Percentiles rank a stretch among this genome's conserved stretches.
phyloP scores from a whole-genome alignment of 208 protist genomes.

The Crithidia mellificae region DNA sequence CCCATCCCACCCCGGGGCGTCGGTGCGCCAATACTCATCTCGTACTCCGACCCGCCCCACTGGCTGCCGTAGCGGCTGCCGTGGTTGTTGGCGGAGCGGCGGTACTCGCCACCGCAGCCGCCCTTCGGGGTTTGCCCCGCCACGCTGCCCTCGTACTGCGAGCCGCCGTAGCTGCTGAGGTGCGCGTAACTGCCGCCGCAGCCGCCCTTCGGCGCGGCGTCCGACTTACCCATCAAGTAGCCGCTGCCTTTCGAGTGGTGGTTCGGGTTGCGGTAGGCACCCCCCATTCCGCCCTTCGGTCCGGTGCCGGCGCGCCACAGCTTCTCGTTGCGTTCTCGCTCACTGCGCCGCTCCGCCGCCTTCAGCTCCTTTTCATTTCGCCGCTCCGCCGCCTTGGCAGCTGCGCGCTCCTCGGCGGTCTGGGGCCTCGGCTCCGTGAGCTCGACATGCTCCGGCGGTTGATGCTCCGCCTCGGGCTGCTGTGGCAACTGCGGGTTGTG shows the following conservation, averaged over 20 bases:
- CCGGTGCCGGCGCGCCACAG: neutral
- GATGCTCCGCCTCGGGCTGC: too few relatives aligned
- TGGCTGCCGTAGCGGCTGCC: conserved; percentile 17
- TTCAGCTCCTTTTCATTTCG: neutral
- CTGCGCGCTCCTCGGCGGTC: neutral
- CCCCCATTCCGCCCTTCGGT: conserved; percentile 9
- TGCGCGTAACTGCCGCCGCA: conserved; percentile 17
- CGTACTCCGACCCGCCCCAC: conserved; percentile 3
- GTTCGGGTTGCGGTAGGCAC: conserved; percentile 1
- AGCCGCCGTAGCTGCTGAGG: conserved; percentile 12
- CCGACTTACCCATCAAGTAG: conserved; percentile 12
- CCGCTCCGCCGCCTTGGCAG: neutral
- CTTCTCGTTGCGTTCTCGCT: conserved; percentile 22
- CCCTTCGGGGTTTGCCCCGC: conserved; percentile 2
- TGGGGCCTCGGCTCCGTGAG: neutral
- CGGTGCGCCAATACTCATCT: conserved; percentile 8
- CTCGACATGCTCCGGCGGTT: neutral
- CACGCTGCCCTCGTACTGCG: neutral
- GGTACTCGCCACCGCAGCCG: conserved; percentile 22
- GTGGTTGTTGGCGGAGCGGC: conserved; percentile 15
- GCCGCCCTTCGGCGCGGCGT: conserved; percentile 6
- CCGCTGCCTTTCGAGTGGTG: conserved; percentile 9
- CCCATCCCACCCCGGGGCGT: conserved; percentile 17
- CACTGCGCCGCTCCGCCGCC: conserved; percentile 6
- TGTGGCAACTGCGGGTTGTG: neutral